Evolutionary conservation across 1,139 yeast species (phyloP), one percentile per base, ranked within the genome.

Genomic region (Kazachstania sp.): DNA sequence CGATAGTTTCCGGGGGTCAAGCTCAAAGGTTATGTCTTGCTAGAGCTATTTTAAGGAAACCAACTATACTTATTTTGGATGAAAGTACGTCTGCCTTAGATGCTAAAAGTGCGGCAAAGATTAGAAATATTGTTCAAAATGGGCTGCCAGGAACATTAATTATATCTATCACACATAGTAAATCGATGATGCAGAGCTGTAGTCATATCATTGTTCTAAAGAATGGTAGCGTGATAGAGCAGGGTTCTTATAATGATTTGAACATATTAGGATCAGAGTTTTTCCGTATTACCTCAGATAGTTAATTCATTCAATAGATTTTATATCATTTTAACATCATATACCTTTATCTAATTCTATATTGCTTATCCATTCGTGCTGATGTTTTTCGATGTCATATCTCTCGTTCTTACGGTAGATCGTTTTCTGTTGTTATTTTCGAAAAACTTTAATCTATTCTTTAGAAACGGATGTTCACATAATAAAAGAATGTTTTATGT

Each of bases 31-130:
- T 86, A 16, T 77, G 88, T 0, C 79, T 86, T 51, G 90, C 86
- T 0, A 74, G 95, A 51, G 88, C 94, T 0, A 53, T 86, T 19
- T 54, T 86, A 3, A 67, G 87, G 44, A 69, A 72, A 43, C 88
- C 95, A 0, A 71, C 72, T 43, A 64, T 86, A 5, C 65, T 86
- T 48, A 70, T 86, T 2, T 66, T 86, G 45, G 95, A 86, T 64
- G 95, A 86, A 59, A 83, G 87, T 51, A 85, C 95, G 0, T 79
- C 95, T 2, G 84, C 87, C 3, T 67, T 86, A 49, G 95, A 86
- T 61, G 72, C 82, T 0, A 74, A 71, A 31, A 81, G 77, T 54
- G 60, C 72, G 8, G 60, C 68, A 1, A 57, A 81, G 42, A 67
- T 84, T 1, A 54, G 57, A n/a, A 53, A 64, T 2, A 60, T 71